These are phyloP conservation scores for Lasiodiplodia theobromae DNA, from an alignment of 2,329 filamentous ascomycete genomes.

Conservation along the genomic window DNA sequence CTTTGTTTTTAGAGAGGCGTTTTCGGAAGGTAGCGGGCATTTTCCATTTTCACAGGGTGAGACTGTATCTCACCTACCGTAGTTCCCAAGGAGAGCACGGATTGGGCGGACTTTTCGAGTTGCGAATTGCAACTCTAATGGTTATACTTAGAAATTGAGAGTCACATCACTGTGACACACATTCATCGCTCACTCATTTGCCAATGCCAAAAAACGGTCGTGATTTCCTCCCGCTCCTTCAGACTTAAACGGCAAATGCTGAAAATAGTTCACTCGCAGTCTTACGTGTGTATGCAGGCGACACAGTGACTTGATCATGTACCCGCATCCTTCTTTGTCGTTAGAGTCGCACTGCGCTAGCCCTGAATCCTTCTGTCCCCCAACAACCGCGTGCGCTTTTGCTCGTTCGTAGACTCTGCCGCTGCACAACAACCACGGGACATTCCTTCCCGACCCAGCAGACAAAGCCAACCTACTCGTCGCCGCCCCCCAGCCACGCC, in stretches of 20 bases:
- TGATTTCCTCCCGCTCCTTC: neutral
- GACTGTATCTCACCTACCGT: slow-evolving; percentile 8
- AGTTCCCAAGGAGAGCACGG: neutral
- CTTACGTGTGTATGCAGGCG: neutral
- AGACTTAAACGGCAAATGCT: neutral
- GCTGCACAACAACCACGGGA: neutral
- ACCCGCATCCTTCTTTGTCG: neutral
- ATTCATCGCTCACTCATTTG: slow-evolving; percentile 2
- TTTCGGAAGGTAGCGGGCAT: slow-evolving; percentile 13
- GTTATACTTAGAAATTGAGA: slow-evolving; percentile 1
- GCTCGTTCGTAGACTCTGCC: neutral
- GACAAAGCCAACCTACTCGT: neutral
- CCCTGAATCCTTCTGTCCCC: neutral
- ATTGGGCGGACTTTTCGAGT: slow-evolving; percentile 14
- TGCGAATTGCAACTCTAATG: neutral
- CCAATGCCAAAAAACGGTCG: too few relatives aligned
- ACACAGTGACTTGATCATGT: neutral
- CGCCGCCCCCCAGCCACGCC: neutral
- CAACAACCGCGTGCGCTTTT: neutral
- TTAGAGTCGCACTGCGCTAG: neutral
- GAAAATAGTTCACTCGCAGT: neutral
- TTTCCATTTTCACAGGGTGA: neutral
- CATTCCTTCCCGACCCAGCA: neutral
- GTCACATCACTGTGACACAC: neutral
- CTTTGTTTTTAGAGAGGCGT: slow-evolving; percentile 10